Percentiles rank a stretch among this genome's conserved stretches.
Evolutionary conservation across 1,139 yeast genomes (phyloP).

Genomic region (Sugiyamaella neomexicana): DNA sequence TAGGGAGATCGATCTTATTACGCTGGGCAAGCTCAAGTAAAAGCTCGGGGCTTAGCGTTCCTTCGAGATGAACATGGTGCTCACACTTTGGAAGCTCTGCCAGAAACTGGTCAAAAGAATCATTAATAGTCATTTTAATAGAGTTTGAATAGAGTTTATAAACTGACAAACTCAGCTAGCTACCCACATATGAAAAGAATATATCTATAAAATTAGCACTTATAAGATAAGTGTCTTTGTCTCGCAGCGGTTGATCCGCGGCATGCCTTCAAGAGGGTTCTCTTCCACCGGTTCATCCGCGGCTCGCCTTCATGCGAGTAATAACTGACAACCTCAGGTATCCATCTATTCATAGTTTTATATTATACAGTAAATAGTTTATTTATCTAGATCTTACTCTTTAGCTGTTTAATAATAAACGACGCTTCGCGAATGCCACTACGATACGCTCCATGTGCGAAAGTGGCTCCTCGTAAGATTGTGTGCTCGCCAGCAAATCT

Average conservation of each 20-base stretch:
- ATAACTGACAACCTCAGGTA: too few species aligned
- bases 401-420: slow-evolving; percentile 22
- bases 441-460: slow-evolving; percentile 83
- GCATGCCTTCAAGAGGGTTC: not conserved
- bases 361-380: not conserved
- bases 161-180: too few species aligned
- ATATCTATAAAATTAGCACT: not conserved
- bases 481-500: slow-evolving; percentile 90
- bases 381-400: slow-evolving; percentile 14
- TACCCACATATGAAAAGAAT: too few species aligned
- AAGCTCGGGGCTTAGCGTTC: slow-evolving; percentile 71
- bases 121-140: slow-evolving; percentile 3
- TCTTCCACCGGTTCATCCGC: too few species aligned
- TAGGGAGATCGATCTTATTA: slow-evolving; percentile 58
- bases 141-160: not conserved
- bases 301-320: too few species aligned
- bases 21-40: slow-evolving; percentile 64
- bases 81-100: slow-evolving; percentile 76
- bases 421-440: slow-evolving; percentile 76
- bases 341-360: too few species aligned
- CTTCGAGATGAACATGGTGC: slow-evolving; percentile 80
- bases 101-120: slow-evolving; percentile 45
- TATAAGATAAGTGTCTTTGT: not conserved
- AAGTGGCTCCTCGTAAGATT: slow-evolving; percentile 72
- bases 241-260: slow-evolving; percentile 13